Conservation (phyloP, 805 yeast species). For the Ogataea nonfermentans region DNA sequence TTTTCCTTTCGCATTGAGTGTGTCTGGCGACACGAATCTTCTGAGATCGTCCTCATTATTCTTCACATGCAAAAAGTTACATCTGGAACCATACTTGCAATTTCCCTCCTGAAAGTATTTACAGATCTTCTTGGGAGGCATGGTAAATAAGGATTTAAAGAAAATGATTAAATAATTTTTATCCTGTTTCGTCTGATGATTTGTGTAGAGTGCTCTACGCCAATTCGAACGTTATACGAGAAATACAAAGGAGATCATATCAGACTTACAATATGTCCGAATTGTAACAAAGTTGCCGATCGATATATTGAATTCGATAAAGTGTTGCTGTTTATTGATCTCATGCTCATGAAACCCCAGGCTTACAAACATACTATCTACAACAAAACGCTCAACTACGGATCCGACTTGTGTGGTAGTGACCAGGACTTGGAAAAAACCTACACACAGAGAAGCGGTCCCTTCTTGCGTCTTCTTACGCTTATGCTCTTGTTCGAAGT, state of each 20-base stretch:
- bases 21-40: conserved; percentile 9
- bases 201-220: conserved; percentile 82
- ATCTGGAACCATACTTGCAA: conserved; percentile 43
- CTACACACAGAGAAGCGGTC: conserved; percentile 11
- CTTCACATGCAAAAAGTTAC: conserved; percentile 43
- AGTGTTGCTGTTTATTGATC: conserved; percentile 79
- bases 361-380: conserved; percentile 86
- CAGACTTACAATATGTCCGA: conserved; percentile 69
- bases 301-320: conserved; percentile 88
- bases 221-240: conserved; percentile 64
- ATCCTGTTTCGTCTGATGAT: conserved; percentile 58
- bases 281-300: conserved; percentile 77
- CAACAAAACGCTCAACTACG: conserved; percentile 42
- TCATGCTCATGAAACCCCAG: conserved; percentile 78
- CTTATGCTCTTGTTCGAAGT: conserved; percentile 80
- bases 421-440: conserved; percentile 5
- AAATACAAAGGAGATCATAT: conserved; percentile 76
- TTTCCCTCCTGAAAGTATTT: conserved; percentile 40
- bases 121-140: conserved; percentile 34
- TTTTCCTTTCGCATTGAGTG: conserved; percentile 5
- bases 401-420: conserved; percentile 31
- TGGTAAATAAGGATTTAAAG: not conserved
- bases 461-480: conserved; percentile 48
- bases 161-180: too few relatives aligned
- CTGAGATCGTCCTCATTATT: conserved; percentile 10